These are phyloP conservation scores for Saccharomyces pastorianus DNA, from an alignment of 1,139 yeast genomes.

Conservation along the genomic window DNA sequence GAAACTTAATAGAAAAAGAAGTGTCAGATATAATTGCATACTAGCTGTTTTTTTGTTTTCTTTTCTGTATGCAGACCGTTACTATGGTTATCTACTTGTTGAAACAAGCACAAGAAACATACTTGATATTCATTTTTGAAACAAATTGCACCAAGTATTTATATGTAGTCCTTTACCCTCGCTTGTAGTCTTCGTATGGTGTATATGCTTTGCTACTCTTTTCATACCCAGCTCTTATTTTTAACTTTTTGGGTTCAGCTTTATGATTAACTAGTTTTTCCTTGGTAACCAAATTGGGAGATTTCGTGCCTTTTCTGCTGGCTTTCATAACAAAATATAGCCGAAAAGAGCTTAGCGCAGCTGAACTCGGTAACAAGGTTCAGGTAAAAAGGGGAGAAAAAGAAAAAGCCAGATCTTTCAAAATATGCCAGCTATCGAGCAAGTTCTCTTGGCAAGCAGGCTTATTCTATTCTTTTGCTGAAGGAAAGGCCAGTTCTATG, in stretches of 20 bases:
- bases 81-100: not conserved
- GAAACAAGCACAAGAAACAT: not conserved
- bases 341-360: not conserved
- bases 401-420: not conserved
- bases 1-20: not conserved
- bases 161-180: not conserved
- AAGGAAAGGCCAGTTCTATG: not conserved
- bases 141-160: not conserved
- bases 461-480: not conserved
- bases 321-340: not conserved
- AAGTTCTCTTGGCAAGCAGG: not conserved
- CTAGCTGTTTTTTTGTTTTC: not conserved
- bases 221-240: not conserved
- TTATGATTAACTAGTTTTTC: not conserved
- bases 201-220: not conserved
- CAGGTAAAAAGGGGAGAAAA: not conserved
- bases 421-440: not conserved
- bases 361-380: not conserved
- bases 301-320: not conserved
- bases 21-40: slow-evolving; percentile 2
- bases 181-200: not conserved
- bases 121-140: not conserved
- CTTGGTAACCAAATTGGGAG: not conserved
- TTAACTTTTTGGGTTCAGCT: not conserved
- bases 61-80: not conserved